A percentile compares a stretch with the other conserved stretches of the same genome.
Conservation (phyloP, 768 basidiomycete species). For the Termitomyces sp. region DNA sequence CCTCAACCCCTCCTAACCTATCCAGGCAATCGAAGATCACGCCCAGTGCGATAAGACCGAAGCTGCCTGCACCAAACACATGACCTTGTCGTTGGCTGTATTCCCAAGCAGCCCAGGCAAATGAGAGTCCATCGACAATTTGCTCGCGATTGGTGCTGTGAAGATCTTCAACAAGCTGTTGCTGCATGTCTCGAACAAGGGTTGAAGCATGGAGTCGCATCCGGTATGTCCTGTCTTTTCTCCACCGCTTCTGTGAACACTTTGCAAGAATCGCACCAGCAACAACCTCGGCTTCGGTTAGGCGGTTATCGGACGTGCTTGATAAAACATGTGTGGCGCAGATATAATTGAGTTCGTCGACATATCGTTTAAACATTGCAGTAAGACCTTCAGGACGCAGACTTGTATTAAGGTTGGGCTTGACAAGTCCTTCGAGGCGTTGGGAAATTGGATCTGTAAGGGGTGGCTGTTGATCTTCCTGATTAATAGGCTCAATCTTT, state of each 20-base stretch:
- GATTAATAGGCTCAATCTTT: conserved; percentile 17
- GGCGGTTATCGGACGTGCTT: conserved; percentile 43
- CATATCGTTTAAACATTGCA: conserved; percentile 47
- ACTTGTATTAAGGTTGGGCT: conserved; percentile 22
- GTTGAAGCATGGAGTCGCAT: conserved; percentile 55
- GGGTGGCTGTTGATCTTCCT: conserved; percentile 10
- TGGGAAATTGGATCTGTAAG: conserved; percentile 35
- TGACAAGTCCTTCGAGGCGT: conserved; percentile 25
- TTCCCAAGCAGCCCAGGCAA: conserved; percentile 65
- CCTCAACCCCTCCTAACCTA: conserved; percentile 5
- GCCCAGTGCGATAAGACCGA: conserved; percentile 60
- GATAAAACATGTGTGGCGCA: conserved; percentile 64
- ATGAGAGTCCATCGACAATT: conserved; percentile 35
- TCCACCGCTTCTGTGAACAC: conserved; percentile 57
- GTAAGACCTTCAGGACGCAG: conserved; percentile 23
- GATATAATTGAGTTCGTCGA: conserved; percentile 66
- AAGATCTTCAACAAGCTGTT: conserved; percentile 27
- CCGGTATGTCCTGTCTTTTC: conserved; percentile 51
- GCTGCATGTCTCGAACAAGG: conserved; percentile 47
- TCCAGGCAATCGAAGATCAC: conserved; percentile 57
- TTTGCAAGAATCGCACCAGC: conserved; percentile 70
- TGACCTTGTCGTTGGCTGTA: conserved; percentile 38
- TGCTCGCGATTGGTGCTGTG: conserved; percentile 21
- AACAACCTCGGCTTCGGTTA: conserved; percentile 72
- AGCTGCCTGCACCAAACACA: conserved; percentile 55